Percentiles rank a stretch among this genome's conserved stretches.
These are phyloP conservation scores for Turnera subulata DNA, from an alignment of 345 rosid species.

Conservation along the genomic window DNA sequence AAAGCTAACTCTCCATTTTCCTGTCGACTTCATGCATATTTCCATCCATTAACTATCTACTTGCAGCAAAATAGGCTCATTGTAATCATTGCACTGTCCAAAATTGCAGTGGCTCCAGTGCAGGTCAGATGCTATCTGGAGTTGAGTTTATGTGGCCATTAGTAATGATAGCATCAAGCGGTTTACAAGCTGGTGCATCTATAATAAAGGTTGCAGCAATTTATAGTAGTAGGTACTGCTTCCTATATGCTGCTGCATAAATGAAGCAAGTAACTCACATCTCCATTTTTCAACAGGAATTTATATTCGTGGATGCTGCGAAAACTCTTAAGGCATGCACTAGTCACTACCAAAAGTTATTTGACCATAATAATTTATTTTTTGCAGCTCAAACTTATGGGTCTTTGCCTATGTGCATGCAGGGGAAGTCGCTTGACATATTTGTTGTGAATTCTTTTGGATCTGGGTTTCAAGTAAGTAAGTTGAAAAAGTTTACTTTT, in stretches of 20 bases:
- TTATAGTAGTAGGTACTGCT: conserved; percentile 9
- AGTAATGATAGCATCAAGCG: conserved; percentile 73
- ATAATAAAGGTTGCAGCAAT: conserved; percentile 57
- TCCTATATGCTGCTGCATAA: conserved; percentile 7
- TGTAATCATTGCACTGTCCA: conserved; percentile 9
- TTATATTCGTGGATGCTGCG: conserved; percentile 60
- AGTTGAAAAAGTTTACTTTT: too few relatives aligned
- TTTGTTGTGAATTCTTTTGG: conserved; percentile 92
- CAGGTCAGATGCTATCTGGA: conserved; percentile 55
- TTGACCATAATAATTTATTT: neutral
- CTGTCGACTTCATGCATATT: conserved; percentile 1
- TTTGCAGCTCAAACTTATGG: conserved; percentile 12
- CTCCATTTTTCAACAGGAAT: conserved; percentile 57
- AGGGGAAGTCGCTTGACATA: conserved; percentile 90
- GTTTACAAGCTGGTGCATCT: conserved; percentile 83
- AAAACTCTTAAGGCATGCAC: conserved; percentile 56
- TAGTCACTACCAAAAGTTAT: neutral
- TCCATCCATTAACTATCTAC: neutral
- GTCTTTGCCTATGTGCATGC: conserved; percentile 20
- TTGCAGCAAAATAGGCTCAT: neutral
- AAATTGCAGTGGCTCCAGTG: conserved; percentile 62
- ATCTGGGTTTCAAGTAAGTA: conserved; percentile 84
- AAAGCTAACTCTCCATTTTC: neutral
- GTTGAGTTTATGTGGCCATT: conserved; percentile 62
- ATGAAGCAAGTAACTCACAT: conserved; percentile 15